These are phyloP conservation scores for Panicum hallii DNA, from an alignment of 202 grass and related monocot genomes.

Conservation along the genomic window DNA sequence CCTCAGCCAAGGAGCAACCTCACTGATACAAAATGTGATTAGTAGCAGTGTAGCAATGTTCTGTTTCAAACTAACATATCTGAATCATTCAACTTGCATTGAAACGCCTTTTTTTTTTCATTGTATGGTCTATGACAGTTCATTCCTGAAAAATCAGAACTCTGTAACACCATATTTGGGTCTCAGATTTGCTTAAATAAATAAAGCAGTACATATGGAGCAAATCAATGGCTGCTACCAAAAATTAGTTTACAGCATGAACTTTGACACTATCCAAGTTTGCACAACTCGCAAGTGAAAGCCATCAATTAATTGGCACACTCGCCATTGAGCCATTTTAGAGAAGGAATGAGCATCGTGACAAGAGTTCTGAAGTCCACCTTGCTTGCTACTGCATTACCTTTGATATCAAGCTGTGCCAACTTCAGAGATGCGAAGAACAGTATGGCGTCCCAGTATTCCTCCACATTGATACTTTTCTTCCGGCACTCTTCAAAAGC, in stretches of 20 bases:
- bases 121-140: not conserved
- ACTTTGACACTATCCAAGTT: conserved; percentile 18
- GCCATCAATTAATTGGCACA: conserved; percentile 39
- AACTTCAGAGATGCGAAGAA: conserved; percentile 71
- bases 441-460: conserved; percentile 71
- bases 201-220: conserved; percentile 29
- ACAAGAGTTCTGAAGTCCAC: conserved; percentile 58
- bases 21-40: not conserved
- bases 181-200: conserved; percentile 30
- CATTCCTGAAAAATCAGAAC: not conserved
- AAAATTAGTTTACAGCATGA: conserved; percentile 19
- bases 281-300: not conserved
- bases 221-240: conserved; percentile 27
- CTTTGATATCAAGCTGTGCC: conserved; percentile 68
- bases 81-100: too few relatives aligned
- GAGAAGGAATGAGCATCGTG: conserved; percentile 50
- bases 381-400: conserved; percentile 62
- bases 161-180: not conserved
- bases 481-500: conserved; percentile 50
- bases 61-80: too few relatives aligned
- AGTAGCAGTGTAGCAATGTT: not conserved
- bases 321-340: conserved; percentile 70
- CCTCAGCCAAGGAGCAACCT: not conserved
- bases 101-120: too few relatives aligned
- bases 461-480: conserved; percentile 48